Evolutionary conservation across 352 stramenopile genomes (phyloP).

Genomic region (Albugo candida): DNA sequence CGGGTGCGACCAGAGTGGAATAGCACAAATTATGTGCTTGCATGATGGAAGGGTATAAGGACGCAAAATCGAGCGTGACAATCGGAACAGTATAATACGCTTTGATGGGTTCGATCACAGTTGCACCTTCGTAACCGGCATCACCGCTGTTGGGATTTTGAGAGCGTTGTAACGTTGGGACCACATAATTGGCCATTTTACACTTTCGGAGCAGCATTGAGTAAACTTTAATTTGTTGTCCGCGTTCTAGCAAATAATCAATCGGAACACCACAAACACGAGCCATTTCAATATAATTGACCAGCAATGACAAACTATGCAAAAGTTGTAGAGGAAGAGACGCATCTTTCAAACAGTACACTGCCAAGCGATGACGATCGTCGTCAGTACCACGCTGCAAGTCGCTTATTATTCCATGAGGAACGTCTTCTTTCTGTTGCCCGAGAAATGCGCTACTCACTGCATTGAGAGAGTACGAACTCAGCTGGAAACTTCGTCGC

Average conservation of each 20-base stretch:
- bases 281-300: constrained; percentile 99
- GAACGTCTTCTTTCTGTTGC: constrained; percentile 99
- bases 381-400: constrained; percentile 90
- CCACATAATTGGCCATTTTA: constrained; percentile 83
- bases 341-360: constrained; percentile 99
- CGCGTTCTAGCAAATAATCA: constrained; percentile 93
- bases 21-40: constrained; percentile 99
- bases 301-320: constrained; percentile 95
- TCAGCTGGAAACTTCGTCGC: constrained; percentile 98
- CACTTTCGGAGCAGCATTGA: constrained; percentile 98
- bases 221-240: constrained; percentile 98
- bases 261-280: constrained; percentile 96
- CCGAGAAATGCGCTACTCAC: constrained; percentile 95
- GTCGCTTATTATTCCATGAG: constrained; percentile 96
- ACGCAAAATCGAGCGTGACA: constrained; percentile 98
- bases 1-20: constrained; percentile 89
- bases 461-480: constrained; percentile 97
- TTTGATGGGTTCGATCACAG: constrained; percentile 98
- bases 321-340: constrained; percentile 92
- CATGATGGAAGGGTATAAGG: constrained; percentile 99
- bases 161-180: constrained; percentile 89
- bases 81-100: constrained; percentile 98
- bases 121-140: constrained; percentile 93
- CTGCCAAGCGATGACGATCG: constrained; percentile 92
- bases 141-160: constrained; percentile 50